A percentile compares a stretch with the other conserved stretches of the same genome.
phyloP scores from a whole-genome alignment of 768 basidiomycete genomes.

The Clathrus columnatus region DNA sequence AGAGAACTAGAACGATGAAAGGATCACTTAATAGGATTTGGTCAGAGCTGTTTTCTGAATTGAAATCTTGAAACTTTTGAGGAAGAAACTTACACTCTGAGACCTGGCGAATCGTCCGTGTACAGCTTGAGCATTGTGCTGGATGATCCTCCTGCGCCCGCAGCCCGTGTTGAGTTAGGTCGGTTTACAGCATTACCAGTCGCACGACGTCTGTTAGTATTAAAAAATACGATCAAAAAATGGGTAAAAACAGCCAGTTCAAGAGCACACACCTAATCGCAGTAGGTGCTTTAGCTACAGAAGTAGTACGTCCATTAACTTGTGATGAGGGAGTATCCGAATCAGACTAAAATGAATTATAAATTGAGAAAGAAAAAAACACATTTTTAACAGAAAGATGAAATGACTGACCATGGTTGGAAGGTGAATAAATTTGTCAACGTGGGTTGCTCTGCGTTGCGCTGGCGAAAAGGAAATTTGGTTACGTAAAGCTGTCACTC shows the following conservation, averaged over 20 bases:
- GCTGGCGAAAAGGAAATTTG: constrained; percentile 27
- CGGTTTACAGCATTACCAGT: constrained; percentile 52
- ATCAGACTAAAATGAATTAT: constrained; percentile 76
- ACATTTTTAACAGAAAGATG: background rate
- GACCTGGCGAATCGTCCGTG: constrained; percentile 95
- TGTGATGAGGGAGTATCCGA: constrained; percentile 50
- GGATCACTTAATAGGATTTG: constrained; percentile 57
- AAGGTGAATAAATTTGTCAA: background rate
- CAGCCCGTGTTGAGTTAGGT: constrained; percentile 83
- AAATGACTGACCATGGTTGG: constrained; percentile 3
- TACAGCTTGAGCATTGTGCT: constrained; percentile 99
- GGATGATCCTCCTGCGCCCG: constrained; percentile 91
- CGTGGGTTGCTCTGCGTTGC: constrained; percentile 24
- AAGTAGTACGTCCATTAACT: constrained; percentile 31
- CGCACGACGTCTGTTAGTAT: constrained; percentile 55
- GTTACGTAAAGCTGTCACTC: constrained; percentile 17
- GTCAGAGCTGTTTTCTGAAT: constrained; percentile 5
- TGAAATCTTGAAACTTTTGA: background rate
- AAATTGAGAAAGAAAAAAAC: background rate
- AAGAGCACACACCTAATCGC: constrained; percentile 61
- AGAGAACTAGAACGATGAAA: constrained; percentile 92
- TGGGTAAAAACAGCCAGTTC: background rate
- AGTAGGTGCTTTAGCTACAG: constrained; percentile 66
- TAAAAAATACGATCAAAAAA: background rate
- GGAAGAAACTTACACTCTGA: constrained; percentile 76